Conservation (phyloP, 2,329 filamentous ascomycete species). For the Claviceps fusiformis region DNA sequence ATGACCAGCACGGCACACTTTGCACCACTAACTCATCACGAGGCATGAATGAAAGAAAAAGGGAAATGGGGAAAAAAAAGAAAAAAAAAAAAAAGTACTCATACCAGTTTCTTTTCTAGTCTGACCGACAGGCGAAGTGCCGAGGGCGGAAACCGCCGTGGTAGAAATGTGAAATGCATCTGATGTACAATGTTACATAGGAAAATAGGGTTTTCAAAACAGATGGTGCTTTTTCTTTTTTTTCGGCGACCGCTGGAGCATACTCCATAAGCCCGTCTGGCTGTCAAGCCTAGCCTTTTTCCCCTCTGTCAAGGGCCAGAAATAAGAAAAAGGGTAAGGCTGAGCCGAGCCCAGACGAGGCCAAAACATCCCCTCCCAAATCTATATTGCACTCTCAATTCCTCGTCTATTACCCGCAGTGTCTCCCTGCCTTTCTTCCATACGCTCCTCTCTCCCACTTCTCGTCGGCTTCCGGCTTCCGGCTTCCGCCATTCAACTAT, state of each 20-base stretch:
- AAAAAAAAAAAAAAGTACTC: background rate
- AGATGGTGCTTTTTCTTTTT: background rate
- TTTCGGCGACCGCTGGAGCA: background rate
- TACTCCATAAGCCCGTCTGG: background rate
- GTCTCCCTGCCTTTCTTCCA: no score
- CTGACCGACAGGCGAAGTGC: background rate
- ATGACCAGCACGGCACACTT: no score
- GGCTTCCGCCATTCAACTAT: background rate
- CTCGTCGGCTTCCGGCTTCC: background rate
- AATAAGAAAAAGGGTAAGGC: background rate
- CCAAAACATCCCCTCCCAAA: background rate
- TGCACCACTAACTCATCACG: no score
- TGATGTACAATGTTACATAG: slow-evolving; percentile 9
- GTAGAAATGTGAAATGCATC: slow-evolving; percentile 1
- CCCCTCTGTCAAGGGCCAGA: background rate
- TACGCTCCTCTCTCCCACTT: background rate
- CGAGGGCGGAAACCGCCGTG: background rate
- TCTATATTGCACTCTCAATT: background rate
- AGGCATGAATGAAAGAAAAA: no score
- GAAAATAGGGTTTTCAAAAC: background rate
- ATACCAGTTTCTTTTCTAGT: background rate
- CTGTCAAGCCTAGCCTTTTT: background rate
- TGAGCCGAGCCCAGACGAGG: background rate
- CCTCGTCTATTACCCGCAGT: background rate
- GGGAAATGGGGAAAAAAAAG: no score